Evolutionary conservation across 2,329 filamentous ascomycete species (phyloP), one percentile per base, ranked within the genome.

Genomic region (Parastagonospora avenae): DNA sequence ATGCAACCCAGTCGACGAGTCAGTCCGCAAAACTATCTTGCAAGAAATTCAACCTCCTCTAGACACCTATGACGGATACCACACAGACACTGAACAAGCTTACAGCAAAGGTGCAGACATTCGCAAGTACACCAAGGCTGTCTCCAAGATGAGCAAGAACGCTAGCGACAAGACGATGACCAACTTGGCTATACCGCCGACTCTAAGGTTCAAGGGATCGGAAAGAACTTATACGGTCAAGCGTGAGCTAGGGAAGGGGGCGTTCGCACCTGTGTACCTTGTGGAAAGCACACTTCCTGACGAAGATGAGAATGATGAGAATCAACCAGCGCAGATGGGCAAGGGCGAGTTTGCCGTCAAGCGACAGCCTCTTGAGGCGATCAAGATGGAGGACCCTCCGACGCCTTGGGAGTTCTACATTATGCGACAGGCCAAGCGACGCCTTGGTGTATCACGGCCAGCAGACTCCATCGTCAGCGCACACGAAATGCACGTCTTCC

Each of bases 391-490:
- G 76, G 84, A 89, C 29, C 91, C 92, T 0, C 90, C 93, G 0
- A 89, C 87, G 4, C 82, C 90, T 0, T 99, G 94, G 94, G 94
- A 99, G 70, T 99, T 97, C 69, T 90, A 96, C 75, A 95, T 99
- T 74, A 91, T 97, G 79, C 88, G 91, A 1, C 84, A 91, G 48
- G 86, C 90, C 1, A 90, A 93, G 57, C 79, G 83, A 16, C 89
- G 94, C 1, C 80, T 99, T 0, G 88, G 87, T 0, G 81, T 87
- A 1, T 83, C 75, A 7, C 86, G 93, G 11, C 88, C 89, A 0
- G 82, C 85, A 1, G 86, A 90, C 2, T 95, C 90, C 11, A 81
- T 99, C 51, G 85, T 96, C 1, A 83, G 86, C 32, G 93, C 89
- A 0, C 89, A 96, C 60, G 93, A 97, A 70, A 85, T 97, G 79